Evolutionary conservation across 2,329 filamentous ascomycete genomes (phyloP).

Genomic region (Penicillium sp.): DNA sequence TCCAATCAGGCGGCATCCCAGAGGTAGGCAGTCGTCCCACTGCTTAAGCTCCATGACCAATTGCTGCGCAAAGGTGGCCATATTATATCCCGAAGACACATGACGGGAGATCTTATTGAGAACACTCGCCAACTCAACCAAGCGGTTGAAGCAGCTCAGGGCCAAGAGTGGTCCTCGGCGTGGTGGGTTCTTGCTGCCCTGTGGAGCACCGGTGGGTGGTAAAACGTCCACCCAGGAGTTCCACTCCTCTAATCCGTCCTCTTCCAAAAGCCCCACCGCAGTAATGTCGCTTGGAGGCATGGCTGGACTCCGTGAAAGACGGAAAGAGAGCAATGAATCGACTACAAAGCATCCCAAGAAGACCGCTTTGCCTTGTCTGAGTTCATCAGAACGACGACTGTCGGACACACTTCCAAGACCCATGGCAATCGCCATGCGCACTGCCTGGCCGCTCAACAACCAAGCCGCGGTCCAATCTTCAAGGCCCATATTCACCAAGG

Average conservation of each 20-base stretch:
- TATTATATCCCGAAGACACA: slow-evolving; percentile 22
- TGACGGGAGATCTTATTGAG: slow-evolving; percentile 31
- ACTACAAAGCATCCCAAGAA: slow-evolving; percentile 48
- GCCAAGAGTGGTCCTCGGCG: slow-evolving; percentile 36
- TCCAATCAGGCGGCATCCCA: slow-evolving; percentile 31
- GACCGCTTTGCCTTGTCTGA: slow-evolving; percentile 36
- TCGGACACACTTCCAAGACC: slow-evolving; percentile 26
- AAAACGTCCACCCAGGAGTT: slow-evolving; percentile 55
- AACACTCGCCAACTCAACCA: slow-evolving; percentile 37
- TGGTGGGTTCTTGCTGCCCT: slow-evolving; percentile 24
- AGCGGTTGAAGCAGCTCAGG: slow-evolving; percentile 47
- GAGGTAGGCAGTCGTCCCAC: slow-evolving; percentile 31
- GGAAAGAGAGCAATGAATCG: slow-evolving; percentile 45
- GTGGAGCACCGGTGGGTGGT: slow-evolving; percentile 25
- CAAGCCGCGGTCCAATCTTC: slow-evolving; percentile 45
- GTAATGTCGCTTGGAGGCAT: slow-evolving; percentile 42
- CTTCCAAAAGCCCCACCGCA: slow-evolving; percentile 46
- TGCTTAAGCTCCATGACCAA: slow-evolving; percentile 31
- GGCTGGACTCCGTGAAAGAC: slow-evolving; percentile 40
- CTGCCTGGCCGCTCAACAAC: slow-evolving; percentile 46
- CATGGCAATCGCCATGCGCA: slow-evolving; percentile 40
- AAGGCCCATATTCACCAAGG: slow-evolving; percentile 44
- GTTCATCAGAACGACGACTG: slow-evolving; percentile 25
- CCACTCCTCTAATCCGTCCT: slow-evolving; percentile 66
- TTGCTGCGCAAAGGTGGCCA: slow-evolving; percentile 27